phyloP scores from a whole-genome alignment of 2,329 filamentous ascomycete genomes.

The Aspergillus calidoustus region DNA sequence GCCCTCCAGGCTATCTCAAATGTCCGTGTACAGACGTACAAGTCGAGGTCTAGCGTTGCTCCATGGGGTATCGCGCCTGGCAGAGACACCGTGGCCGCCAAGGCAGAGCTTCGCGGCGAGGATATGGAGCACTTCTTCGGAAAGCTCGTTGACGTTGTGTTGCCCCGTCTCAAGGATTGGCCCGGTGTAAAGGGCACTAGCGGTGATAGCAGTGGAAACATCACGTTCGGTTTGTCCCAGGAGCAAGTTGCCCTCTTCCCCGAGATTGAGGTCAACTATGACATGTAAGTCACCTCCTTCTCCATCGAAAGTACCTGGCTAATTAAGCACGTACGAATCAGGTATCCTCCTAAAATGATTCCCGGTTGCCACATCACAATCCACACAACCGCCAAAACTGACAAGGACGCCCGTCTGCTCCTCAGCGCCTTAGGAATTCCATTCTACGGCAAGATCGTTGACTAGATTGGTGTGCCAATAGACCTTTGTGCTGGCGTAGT shows the following conservation, averaged over 20 bases:
- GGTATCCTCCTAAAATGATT: constrained; percentile 74
- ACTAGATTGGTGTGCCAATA: constrained; percentile 43
- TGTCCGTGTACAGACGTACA: constrained; percentile 71
- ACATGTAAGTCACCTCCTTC: constrained; percentile 66
- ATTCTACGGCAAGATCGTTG: constrained; percentile 75
- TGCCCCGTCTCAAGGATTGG: constrained; percentile 97
- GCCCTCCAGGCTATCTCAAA: constrained; percentile 85
- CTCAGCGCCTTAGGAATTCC: constrained; percentile 74
- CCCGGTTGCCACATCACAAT: constrained; percentile 83
- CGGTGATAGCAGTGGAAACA: constrained; percentile 86
- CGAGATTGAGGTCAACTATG: constrained; percentile 92
- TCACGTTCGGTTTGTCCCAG: constrained; percentile 77
- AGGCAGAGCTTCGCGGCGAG: constrained; percentile 76
- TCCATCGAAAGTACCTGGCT: constrained; percentile 2
- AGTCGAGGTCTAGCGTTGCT: constrained; percentile 70
- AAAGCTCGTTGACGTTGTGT: constrained; percentile 85
- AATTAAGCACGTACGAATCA: constrained; percentile 30
- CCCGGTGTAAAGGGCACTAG: constrained; percentile 74
- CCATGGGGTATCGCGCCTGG: constrained; percentile 76
- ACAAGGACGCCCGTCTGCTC: constrained; percentile 81
- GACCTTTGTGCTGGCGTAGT: neutral
- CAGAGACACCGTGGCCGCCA: constrained; percentile 71
- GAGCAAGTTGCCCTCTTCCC: constrained; percentile 84
- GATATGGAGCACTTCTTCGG: constrained; percentile 88
- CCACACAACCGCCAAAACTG: constrained; percentile 81